A percentile compares a stretch with the other conserved stretches of the same genome.
phyloP scores from a whole-genome alignment of 495 filamentous ascomycete genomes.

The Hyaloscypha variabilis region DNA sequence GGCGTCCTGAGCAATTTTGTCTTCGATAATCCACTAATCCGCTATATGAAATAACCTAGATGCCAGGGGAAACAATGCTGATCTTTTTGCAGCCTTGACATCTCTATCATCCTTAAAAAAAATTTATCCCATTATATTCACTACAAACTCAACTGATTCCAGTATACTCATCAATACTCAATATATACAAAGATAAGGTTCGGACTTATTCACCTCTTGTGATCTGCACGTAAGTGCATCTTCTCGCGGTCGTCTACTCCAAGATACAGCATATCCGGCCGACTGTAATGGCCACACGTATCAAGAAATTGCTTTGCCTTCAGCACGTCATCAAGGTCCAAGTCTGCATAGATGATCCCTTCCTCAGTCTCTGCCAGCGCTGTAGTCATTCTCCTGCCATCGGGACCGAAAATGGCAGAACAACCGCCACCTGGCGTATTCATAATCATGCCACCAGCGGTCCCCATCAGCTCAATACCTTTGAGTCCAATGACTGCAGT shows the following conservation, averaged over 20 bases:
- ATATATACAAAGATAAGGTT: too few species aligned
- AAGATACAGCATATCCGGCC: constrained; percentile 58
- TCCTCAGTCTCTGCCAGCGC: constrained; percentile 39
- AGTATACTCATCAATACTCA: too few species aligned
- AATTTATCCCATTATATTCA: too few species aligned
- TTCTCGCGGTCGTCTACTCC: constrained; percentile 45
- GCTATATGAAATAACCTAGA: too few species aligned
- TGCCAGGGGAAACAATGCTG: too few species aligned
- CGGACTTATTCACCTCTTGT: too few species aligned
- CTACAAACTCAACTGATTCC: too few species aligned
- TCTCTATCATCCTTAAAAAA: too few species aligned
- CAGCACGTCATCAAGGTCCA: constrained; percentile 44
- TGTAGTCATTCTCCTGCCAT: constrained; percentile 49
- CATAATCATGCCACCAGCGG: constrained; percentile 34
- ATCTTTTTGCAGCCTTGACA: too few species aligned
- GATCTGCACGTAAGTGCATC: too few species aligned
- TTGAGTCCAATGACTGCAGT: constrained; percentile 11
- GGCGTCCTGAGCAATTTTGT: too few species aligned
- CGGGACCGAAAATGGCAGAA: constrained; percentile 54
- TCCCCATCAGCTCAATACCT: constrained; percentile 45
- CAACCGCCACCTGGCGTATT: constrained; percentile 47
- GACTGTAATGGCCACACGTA: constrained; percentile 51
- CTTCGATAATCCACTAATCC: too few species aligned
- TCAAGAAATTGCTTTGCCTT: constrained; percentile 44
- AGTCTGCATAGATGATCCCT: constrained; percentile 51